Percentiles rank a stretch among this genome's conserved stretches.
Evolutionary conservation across 2,329 filamentous ascomycete species (phyloP).

Genomic region (Trichophyton verrucosum): DNA sequence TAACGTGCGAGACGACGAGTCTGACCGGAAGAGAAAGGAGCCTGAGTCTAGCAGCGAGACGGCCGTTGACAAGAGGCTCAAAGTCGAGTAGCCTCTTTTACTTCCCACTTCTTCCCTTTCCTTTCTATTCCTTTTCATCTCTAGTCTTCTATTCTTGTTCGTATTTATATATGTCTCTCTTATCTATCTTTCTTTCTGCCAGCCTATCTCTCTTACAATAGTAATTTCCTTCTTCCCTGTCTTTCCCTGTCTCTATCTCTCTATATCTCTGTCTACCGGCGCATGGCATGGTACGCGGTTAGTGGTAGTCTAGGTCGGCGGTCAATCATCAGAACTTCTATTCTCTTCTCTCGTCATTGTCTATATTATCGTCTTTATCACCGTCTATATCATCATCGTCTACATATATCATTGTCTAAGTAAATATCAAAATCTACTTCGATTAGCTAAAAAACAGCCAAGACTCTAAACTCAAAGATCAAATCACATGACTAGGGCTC

Average conservation of each 20-base stretch:
- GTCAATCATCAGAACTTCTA: neutral
- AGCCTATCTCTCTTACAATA: too few species aligned
- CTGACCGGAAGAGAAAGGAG: neutral
- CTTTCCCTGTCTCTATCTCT: neutral
- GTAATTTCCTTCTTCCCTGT: neutral
- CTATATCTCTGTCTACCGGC: neutral
- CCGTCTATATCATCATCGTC: too few species aligned
- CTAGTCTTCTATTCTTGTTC: neutral
- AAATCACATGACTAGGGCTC: slow-evolving; percentile 9
- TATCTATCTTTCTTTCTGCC: neutral
- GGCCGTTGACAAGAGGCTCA: slow-evolving; percentile 12
- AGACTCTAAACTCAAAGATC: too few species aligned
- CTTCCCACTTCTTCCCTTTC: neutral
- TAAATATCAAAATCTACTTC: neutral
- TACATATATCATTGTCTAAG: neutral
- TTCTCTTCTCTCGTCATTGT: neutral
- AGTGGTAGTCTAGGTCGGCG: slow-evolving; percentile 2
- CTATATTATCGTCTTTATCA: too few species aligned
- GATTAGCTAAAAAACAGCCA: neutral
- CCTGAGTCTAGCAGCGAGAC: neutral
- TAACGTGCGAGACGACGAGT: neutral
- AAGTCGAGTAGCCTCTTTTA: slow-evolving; percentile 14
- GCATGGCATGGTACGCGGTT: neutral
- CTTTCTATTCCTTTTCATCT: neutral
- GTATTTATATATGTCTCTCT: neutral